phyloP scores from a whole-genome alignment of 805 yeast species.

The Schwanniomyces yamadae region DNA sequence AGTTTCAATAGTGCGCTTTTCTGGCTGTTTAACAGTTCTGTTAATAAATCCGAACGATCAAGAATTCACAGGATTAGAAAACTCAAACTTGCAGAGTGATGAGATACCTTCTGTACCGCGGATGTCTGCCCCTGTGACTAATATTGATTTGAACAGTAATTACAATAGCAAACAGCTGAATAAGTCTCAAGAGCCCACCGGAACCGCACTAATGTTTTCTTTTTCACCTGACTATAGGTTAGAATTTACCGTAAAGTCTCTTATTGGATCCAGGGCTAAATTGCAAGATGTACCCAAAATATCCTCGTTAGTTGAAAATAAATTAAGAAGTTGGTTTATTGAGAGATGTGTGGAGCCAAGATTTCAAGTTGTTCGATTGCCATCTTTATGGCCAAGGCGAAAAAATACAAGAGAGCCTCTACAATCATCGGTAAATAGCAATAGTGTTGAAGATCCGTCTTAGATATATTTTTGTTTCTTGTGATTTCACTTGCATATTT shows the following conservation, averaged over 20 bases:
- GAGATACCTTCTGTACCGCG: background rate
- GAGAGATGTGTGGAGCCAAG: constrained; percentile 94
- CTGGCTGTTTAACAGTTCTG: constrained; percentile 84
- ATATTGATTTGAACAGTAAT: constrained; percentile 1
- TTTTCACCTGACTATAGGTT: constrained; percentile 88
- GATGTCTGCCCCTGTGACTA: background rate
- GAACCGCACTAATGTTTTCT: constrained; percentile 81
- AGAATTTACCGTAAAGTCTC: constrained; percentile 83
- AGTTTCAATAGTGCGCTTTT: constrained; percentile 86
- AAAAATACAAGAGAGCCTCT: constrained; percentile 37
- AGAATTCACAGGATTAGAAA: constrained; percentile 19
- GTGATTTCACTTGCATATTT: too few species aligned
- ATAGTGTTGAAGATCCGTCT: too few species aligned
- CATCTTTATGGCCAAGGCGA: constrained; percentile 78
- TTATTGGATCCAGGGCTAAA: constrained; percentile 90
- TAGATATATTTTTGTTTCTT: too few species aligned
- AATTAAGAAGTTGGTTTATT: constrained; percentile 82
- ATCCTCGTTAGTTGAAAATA: constrained; percentile 77
- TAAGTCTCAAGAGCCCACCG: constrained; percentile 26
- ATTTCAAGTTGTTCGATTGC: constrained; percentile 79
- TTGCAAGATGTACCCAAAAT: constrained; percentile 92
- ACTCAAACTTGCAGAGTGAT: constrained; percentile 3
- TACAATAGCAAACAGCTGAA: constrained; percentile 6
- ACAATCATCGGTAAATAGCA: too few species aligned
- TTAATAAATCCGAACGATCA: constrained; percentile 48